Conservation (phyloP, 2,329 filamentous ascomycete species). For the Penicillium sp. region DNA sequence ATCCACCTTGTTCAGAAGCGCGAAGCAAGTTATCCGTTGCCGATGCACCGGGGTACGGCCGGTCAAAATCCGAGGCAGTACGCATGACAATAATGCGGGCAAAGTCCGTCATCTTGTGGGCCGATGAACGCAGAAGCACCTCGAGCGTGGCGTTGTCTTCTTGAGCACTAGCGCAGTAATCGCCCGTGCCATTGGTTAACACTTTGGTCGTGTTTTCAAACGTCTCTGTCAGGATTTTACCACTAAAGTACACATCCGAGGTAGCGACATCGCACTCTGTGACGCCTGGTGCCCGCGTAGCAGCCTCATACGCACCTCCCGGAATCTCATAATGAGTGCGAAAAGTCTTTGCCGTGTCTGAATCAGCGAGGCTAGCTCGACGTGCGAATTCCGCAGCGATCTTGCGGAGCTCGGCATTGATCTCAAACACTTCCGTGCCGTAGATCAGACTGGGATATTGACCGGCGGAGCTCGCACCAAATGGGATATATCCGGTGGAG, state of each 20-base stretch:
- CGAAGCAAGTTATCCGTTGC: conserved; percentile 56
- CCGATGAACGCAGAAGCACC: conserved; percentile 56
- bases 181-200: conserved; percentile 62
- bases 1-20: conserved; percentile 55
- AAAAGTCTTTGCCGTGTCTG: conserved; percentile 47
- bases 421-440: conserved; percentile 64
- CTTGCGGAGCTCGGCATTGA: conserved; percentile 55
- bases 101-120: conserved; percentile 58
- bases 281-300: conserved; percentile 48
- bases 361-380: conserved; percentile 51
- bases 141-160: conserved; percentile 67
- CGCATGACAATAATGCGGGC: conserved; percentile 62
- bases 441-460: conserved; percentile 57
- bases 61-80: conserved; percentile 65
- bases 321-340: conserved; percentile 47
- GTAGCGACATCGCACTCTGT: conserved; percentile 63
- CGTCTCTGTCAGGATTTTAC: conserved; percentile 53
- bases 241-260: conserved; percentile 66
- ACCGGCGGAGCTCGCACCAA: conserved; percentile 51
- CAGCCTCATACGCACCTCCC: conserved; percentile 37
- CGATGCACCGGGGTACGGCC: conserved; percentile 54
- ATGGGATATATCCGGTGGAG: conserved; percentile 63
- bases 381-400: conserved; percentile 49
- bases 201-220: conserved; percentile 60
- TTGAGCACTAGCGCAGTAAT: conserved; percentile 66